These are phyloP conservation scores for Sarocladium strictum DNA, from an alignment of 2,329 filamentous ascomycete species.

Conservation along the genomic window DNA sequence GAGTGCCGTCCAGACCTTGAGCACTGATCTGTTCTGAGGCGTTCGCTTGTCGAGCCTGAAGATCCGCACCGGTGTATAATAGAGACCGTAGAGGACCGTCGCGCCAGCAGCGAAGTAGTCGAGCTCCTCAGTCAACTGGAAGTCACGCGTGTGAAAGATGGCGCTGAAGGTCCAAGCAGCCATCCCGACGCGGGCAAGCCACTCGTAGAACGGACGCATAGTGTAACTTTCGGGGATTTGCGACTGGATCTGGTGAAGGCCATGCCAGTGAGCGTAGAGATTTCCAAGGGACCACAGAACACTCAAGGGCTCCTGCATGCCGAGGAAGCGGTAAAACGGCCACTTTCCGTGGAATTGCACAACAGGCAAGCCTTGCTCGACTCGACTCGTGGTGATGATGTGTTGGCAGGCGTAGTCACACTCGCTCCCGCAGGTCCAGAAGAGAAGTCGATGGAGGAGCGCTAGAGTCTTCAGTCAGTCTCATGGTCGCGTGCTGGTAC, in stretches of 20 bases:
- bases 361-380: constrained; percentile 59
- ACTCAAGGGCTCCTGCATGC: constrained; percentile 91
- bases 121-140: constrained; percentile 78
- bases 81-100: constrained; percentile 84
- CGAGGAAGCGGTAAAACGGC: constrained; percentile 86
- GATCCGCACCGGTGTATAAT: constrained; percentile 75
- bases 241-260: constrained; percentile 64
- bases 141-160: constrained; percentile 90
- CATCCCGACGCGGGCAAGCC: constrained; percentile 75
- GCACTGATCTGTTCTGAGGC: constrained; percentile 38
- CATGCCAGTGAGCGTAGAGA: constrained; percentile 75
- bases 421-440: constrained; percentile 90
- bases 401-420: constrained; percentile 99
- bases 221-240: constrained; percentile 68
- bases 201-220: constrained; percentile 72
- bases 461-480: constrained; percentile 45
- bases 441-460: constrained; percentile 73
- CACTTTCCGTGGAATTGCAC: constrained; percentile 98
- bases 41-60: constrained; percentile 67
- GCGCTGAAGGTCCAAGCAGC: constrained; percentile 83
- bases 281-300: constrained; percentile 93
- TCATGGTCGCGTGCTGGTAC: constrained; percentile 11
- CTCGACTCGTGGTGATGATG: constrained; percentile 70
- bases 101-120: constrained; percentile 95
- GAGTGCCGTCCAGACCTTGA: constrained; percentile 68